Base-by-base conservation (phyloP, 257 asterid species). In the Solanum lycopersicoides region DNA sequence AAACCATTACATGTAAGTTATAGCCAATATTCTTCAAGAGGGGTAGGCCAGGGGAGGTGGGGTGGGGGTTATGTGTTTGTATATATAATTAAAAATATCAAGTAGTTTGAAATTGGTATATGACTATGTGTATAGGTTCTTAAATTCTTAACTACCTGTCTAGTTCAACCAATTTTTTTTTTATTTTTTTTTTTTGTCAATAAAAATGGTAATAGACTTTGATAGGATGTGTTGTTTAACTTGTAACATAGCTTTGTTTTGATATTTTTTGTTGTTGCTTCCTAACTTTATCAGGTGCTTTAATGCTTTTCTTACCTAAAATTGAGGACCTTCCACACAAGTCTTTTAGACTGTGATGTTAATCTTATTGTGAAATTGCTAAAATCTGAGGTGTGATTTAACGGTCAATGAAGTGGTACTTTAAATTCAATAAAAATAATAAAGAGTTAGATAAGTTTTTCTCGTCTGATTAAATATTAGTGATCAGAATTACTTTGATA, bases 271-370 rank as follows among this genome's bases (percentile, higher is more conserved):
- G 87, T 73, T 71, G 23, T 37, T 88, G 50, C 30, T 77, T 34
- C 79, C 53, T 83, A 50, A 47, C 83, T 71, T 69, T 82, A 35
- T n/a, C 41, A 28, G 66, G 47, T 47, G 30, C 83, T 44, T 87
- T 76, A 32, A 60, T 45, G 16, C 68, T 86, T 91, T 85, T 73
- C 73, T 77, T 89, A 82, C 89, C 94, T 93, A 88, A 89, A 91
- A 76, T 32, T 77, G 69, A 37, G 77, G 91, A 89, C 91, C 87
- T 85, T 86, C 41, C 14, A 35, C 14, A 35, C 3, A 4, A 5
- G 68, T 50, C 18, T 80, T 80, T 80, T 30, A 44, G 84, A 44
- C 45, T 25, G 84, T 45, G 65, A 79, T 79, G 25, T 76, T 41
- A n/a, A 39, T 76, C 23, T 23, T 41, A 75, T 6, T 41, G n/a